These are phyloP conservation scores for Venturia nashicola DNA, from an alignment of 2,329 filamentous ascomycete genomes.

Conservation along the genomic window DNA sequence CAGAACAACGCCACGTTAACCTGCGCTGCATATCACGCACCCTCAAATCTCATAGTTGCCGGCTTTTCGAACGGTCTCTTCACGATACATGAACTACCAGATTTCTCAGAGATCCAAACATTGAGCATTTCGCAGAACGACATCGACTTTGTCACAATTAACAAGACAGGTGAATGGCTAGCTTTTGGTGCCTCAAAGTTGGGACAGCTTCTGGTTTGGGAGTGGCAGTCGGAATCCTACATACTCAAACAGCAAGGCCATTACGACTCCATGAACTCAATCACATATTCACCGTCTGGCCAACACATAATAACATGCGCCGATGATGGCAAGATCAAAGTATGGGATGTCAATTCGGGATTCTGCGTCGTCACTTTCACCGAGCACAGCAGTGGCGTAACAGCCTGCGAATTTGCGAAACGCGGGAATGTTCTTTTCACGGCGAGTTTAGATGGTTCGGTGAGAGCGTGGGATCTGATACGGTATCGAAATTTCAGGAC, in stretches of 20 bases:
- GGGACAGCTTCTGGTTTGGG: conserved; percentile 95
- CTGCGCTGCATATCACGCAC: conserved; percentile 80
- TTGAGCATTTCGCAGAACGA: conserved; percentile 87
- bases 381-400: conserved; percentile 89
- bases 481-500: conserved; percentile 95
- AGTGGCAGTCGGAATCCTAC: conserved; percentile 99
- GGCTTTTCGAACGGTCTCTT: conserved; percentile 94
- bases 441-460: conserved; percentile 82
- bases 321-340: conserved; percentile 96
- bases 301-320: conserved; percentile 86
- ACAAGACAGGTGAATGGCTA: conserved; percentile 90
- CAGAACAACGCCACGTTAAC: conserved; percentile 77
- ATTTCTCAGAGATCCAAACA: conserved; percentile 91
- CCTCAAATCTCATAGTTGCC: conserved; percentile 83
- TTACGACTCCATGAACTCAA: conserved; percentile 86
- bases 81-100: conserved; percentile 87
- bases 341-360: conserved; percentile 93
- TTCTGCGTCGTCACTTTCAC: conserved; percentile 98
- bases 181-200: conserved; percentile 93
- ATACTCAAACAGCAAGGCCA: conserved; percentile 97
- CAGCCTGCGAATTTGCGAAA: conserved; percentile 88
- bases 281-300: conserved; percentile 88
- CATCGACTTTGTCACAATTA: conserved; percentile 90
- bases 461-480: conserved; percentile 92
- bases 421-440: conserved; percentile 94